phyloP scores from a whole-genome alignment of 1,284 basidiomycete genomes.

The Leccinum angustisporum region DNA sequence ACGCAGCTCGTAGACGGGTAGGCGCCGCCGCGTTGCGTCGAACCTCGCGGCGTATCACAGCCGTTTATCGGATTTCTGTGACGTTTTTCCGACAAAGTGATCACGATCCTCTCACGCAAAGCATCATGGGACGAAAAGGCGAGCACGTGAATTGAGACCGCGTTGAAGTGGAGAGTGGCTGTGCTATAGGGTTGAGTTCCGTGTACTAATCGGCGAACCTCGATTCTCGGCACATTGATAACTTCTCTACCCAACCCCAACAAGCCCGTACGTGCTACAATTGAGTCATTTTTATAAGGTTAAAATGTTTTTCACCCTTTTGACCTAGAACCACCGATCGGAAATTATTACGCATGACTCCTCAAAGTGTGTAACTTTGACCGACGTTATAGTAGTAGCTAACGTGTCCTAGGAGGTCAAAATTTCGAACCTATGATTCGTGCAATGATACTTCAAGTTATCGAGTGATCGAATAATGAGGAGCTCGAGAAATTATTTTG shows the following conservation, averaged over 20 bases:
- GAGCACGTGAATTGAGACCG: background rate
- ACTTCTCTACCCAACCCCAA: background rate
- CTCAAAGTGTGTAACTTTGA: background rate
- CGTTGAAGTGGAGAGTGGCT: background rate
- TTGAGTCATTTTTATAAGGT: background rate
- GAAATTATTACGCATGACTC: background rate
- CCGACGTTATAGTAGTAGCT: background rate
- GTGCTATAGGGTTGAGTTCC: background rate
- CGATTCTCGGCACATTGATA: background rate
- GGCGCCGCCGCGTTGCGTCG: background rate
- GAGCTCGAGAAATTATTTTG: background rate
- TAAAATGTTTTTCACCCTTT: background rate
- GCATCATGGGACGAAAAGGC: background rate
- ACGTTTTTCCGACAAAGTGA: background rate
- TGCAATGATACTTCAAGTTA: background rate
- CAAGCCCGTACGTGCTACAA: background rate
- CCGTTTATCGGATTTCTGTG: background rate
- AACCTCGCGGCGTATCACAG: background rate
- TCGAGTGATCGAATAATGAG: background rate
- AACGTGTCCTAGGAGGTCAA: background rate
- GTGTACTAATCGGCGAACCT: background rate
- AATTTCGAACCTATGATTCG: background rate
- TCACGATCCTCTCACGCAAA: slow-evolving; percentile 6
- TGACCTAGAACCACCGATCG: background rate
- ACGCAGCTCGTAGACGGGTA: background rate